Base-by-base conservation (phyloP, 2,329 filamentous ascomycete species). In the Ophiosphaerella korrae region DNA sequence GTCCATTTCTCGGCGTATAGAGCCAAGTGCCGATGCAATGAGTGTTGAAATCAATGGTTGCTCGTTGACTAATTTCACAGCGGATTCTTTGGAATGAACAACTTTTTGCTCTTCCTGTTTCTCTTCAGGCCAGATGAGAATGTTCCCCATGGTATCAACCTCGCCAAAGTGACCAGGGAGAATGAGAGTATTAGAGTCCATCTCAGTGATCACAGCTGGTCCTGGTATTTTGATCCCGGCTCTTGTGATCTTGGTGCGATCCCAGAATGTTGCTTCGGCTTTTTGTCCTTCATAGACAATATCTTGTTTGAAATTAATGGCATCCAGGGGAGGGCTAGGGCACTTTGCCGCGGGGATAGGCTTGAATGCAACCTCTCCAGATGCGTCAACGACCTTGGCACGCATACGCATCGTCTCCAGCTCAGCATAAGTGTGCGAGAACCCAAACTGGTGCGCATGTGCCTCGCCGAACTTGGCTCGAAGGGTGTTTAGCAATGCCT, bases 101-200 rank as follows among this genome's bases (percentile, higher is more conserved):
- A 48, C 57, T 43, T 63, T 66, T 34, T 64, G 36, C 5, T 68
- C 53, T 7, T 49, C 47, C 24, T 65, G 65, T 26, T 68, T 68
- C 13, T 74, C 70, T 1, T 63, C 58, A 0, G 77, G 77, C 41
- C 70, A 72, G 50, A 81, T 80, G 14, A 81, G 64, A 14, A 81
- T 79, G 55, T 81, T 81, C 3, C 78, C 78, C 41, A 80, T 76
- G 5, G 57, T 60, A 50, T 81, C 79, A 5, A 80, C 75, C 51
- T 79, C 76, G 5, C 77, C 78, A 38, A 71, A 71, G 49, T 73
- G 77, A 0, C 77, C 78, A 1, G 79, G 79, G 4, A 80, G 67
- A 23, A 82, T 77, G 2, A 81, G 67, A 0, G 79, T 81, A 55
- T 81, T 81, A 16, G 77, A 79, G 55, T 81, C 79, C 76, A 80